Conservation (phyloP, 768 basidiomycete genomes). For the Lentinus tigrinus region DNA sequence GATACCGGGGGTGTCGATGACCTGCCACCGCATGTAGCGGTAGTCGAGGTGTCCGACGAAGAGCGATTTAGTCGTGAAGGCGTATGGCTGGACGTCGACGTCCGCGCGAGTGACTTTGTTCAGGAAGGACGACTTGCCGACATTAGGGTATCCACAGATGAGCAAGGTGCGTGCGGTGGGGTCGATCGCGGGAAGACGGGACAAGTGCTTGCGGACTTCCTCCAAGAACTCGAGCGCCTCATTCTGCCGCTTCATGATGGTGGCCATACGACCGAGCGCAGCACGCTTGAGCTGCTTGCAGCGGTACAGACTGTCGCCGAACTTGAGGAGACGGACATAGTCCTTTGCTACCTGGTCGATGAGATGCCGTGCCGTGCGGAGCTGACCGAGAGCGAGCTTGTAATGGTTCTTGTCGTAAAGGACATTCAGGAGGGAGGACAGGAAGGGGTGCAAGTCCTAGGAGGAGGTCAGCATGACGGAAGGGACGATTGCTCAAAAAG, state of each 20-base stretch:
- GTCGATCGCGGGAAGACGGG: conserved; percentile 96
- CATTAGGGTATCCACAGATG: conserved; percentile 98
- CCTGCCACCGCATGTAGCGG: conserved; percentile 99
- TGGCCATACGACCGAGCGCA: conserved; percentile 98
- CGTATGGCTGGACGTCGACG: conserved; percentile 99
- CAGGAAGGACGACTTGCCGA: conserved; percentile 98
- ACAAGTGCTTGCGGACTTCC: conserved; percentile 98
- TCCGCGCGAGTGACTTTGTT: conserved; percentile 99
- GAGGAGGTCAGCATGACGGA: neutral
- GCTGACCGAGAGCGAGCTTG: conserved; percentile 96
- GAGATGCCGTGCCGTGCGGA: conserved; percentile 92
- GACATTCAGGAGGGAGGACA: conserved; percentile 94
- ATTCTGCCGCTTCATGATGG: conserved; percentile 97
- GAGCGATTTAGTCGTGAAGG: conserved; percentile 98
- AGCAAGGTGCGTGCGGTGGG: conserved; percentile 97
- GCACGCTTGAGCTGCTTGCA: conserved; percentile 99
- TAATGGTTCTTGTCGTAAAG: conserved; percentile 99
- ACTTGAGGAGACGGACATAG: conserved; percentile 94
- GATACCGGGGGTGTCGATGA: conserved; percentile 98
- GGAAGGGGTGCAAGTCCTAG: conserved; percentile 92
- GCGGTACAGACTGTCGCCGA: conserved; percentile 95
- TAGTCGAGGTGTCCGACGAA: conserved; percentile 99
- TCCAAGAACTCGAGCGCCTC: conserved; percentile 98
- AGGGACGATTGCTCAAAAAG: neutral
- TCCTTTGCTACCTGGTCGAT: conserved; percentile 98